Evolutionary conservation across 805 yeast species (phyloP), one percentile per base, ranked within the genome.

Genomic region (Cyberlindnera bimundalis): DNA sequence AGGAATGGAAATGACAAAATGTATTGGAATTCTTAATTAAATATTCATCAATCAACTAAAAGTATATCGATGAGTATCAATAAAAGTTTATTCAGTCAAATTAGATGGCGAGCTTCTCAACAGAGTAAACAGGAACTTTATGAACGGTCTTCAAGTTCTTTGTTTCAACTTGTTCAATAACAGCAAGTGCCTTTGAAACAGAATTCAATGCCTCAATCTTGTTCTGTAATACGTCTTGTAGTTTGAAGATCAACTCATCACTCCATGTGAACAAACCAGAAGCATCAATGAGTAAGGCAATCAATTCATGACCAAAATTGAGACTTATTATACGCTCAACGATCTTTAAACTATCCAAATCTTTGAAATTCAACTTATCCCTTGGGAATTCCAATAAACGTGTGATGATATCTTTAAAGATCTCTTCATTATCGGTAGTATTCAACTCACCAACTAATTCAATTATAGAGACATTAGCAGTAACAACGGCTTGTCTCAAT

Each of bases 401-500:
- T 21, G 73, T 64, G 12, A 88, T 75, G 6, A 82, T 69, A 53
- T 84, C 95, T 39, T 71, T 67, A 54, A 84, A 81, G 29, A 84
- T 73, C 21, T 78, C 87, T 33, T 76, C 81, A 49, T 76, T 76
- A 20, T 74, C 77, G 11, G 70, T 66, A 12, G 68, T 62, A 42
- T 78, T 67, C 37, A 89, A 67, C 43, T 84, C 88, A 7, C 62
- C 58, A 29, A 86, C 64, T 19, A 90, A 67, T 44, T 85, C 95
- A 5, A 61, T 60, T 34, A 84, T 70, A 8, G 84, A 72, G 29
- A 89, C 63, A 41, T 80, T 79, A 45, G 93, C 84, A 1, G 93
- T 81, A 12, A 81, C 84, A 36, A 88, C 75, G 1, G 95, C 91
- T 60, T 85, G 96, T 62, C 88, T 78, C 60, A 83, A 71, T 42